A percentile compares a stretch with the other conserved stretches of the same genome.
Conservation (phyloP, 2,329 filamentous ascomycete species). For the Aureobasidium sp. region DNA sequence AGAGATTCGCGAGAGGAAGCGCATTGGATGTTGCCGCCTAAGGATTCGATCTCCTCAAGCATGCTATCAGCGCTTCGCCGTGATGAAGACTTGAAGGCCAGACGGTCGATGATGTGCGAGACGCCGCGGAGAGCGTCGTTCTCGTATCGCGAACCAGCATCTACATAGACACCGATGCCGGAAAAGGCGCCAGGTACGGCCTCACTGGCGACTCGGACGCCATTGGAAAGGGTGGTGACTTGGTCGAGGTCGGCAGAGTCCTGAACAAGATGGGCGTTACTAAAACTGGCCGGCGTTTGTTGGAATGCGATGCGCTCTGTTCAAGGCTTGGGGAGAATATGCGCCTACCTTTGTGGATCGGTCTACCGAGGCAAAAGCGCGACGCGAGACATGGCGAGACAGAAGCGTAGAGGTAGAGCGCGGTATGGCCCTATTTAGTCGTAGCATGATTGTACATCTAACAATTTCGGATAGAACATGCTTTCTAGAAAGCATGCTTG, state of each 20-base stretch:
- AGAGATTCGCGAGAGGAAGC: slow-evolving; percentile 89
- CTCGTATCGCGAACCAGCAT: slow-evolving; percentile 92
- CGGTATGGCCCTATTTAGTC: slow-evolving; percentile 5
- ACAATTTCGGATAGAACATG: not conserved
- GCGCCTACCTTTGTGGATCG: not conserved
- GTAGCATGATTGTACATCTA: not conserved
- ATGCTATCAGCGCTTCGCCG: slow-evolving; percentile 70
- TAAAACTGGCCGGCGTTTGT: not conserved
- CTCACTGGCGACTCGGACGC: slow-evolving; percentile 88
- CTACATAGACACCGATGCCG: slow-evolving; percentile 90
- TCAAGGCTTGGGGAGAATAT: not conserved
- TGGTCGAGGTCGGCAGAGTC: slow-evolving; percentile 82
- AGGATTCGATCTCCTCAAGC: slow-evolving; percentile 75
- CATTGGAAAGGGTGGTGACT: slow-evolving; percentile 85
- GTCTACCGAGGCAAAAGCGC: slow-evolving; percentile 6
- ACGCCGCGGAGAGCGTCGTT: slow-evolving; percentile 77
- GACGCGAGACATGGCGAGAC: not conserved
- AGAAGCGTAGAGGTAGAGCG: not conserved
- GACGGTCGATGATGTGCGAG: slow-evolving; percentile 89
- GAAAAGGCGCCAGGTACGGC: slow-evolving; percentile 91
- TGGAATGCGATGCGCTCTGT: slow-evolving; percentile 9
- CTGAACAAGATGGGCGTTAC: slow-evolving; percentile 33
- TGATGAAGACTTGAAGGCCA: slow-evolving; percentile 87
- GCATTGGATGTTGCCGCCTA: slow-evolving; percentile 95
- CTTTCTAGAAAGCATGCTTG: not conserved